Evolutionary conservation across 176 grass and related monocot genomes (phyloP).

Genomic region (Oryza nivara): DNA sequence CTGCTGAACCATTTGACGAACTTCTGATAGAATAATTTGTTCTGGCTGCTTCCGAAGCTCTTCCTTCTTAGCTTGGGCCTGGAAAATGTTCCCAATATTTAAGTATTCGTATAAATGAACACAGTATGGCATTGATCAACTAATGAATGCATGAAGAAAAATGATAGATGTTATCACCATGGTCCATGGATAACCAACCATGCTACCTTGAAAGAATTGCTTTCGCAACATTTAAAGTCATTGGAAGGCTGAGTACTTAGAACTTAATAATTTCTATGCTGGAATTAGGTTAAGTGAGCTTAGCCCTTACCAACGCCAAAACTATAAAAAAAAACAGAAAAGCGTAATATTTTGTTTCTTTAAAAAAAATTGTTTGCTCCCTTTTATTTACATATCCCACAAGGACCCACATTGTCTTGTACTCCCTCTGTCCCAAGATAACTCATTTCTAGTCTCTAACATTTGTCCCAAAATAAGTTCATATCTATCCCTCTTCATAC

Average conservation of each 20-base stretch:
- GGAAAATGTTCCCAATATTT: conserved; percentile 21
- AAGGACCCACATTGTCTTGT: too few species aligned
- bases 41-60: conserved; percentile 63
- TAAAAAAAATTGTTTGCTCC: background rate
- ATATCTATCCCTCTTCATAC: too few species aligned
- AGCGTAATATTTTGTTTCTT: background rate
- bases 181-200: conserved; percentile 20
- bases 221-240: background rate
- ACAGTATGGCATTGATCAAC: background rate
- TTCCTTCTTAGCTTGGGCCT: conserved; percentile 75
- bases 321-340: background rate
- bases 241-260: background rate
- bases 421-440: too few species aligned
- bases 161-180: background rate
- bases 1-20: conserved; percentile 85
- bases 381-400: too few species aligned
- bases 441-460: too few species aligned
- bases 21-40: conserved; percentile 78
- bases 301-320: background rate
- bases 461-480: too few species aligned
- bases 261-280: conserved; percentile 17
- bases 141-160: background rate
- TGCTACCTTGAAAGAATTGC: background rate
- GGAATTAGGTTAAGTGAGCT: conserved; percentile 6
- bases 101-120: conserved; percentile 5